Conservation (phyloP, 192 early-diverging fungal species). For the Backusella westeae region DNA sequence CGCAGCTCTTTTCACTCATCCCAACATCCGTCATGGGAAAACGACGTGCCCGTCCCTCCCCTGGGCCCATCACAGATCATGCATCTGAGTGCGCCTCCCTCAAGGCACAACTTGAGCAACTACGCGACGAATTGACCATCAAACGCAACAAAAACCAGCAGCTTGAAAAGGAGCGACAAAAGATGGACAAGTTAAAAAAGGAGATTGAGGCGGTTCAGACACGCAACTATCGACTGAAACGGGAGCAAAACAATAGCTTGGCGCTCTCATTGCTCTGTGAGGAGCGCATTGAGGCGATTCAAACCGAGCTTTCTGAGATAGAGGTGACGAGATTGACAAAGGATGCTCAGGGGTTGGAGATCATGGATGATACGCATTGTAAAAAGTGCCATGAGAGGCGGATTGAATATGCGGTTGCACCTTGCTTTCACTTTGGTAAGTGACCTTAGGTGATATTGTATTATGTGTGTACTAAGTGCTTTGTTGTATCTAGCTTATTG, state of each 20-base stretch:
- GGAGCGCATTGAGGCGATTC: background rate
- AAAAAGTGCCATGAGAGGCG: background rate
- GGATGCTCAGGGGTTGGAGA: background rate
- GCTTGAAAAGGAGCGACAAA: background rate
- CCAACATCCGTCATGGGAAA: background rate
- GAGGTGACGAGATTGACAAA: background rate
- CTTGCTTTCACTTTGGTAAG: constrained; percentile 10
- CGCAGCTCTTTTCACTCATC: background rate
- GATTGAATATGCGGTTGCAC: constrained; percentile 1
- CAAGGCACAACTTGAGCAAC: background rate
- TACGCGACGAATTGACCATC: background rate
- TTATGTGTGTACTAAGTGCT: background rate
- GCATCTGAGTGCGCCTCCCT: background rate
- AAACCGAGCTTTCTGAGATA: background rate
- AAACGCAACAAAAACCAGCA: background rate
- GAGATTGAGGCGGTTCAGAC: constrained; percentile 10
- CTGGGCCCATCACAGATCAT: background rate
- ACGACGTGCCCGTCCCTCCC: background rate
- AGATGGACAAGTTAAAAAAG: constrained; percentile 1
- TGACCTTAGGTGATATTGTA: background rate
- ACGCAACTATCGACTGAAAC: background rate
- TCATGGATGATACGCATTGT: background rate
- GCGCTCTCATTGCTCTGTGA: background rate
- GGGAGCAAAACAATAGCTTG: background rate
- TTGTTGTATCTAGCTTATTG: background rate